Evolutionary conservation across 768 basidiomycete genomes (phyloP).

Genomic region (Lactarius vividus): DNA sequence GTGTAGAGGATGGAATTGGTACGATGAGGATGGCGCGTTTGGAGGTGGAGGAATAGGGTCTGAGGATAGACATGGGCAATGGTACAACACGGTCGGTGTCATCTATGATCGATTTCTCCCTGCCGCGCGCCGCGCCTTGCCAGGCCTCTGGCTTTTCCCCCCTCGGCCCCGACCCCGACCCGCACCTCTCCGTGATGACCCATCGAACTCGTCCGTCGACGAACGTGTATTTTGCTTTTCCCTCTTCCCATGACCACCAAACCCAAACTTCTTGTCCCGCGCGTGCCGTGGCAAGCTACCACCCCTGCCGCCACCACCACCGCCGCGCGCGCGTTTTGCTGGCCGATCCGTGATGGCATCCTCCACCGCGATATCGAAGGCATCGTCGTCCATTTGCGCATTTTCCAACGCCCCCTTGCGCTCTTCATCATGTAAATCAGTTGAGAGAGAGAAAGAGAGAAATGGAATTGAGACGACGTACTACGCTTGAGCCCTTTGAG

Average conservation of each 20-base stretch:
- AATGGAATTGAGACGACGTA: slow-evolving; percentile 38
- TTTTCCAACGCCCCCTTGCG: slow-evolving; percentile 79
- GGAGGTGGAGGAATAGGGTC: slow-evolving; percentile 68
- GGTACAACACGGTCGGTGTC: slow-evolving; percentile 54
- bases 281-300: slow-evolving; percentile 50
- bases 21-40: slow-evolving; percentile 70
- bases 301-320: slow-evolving; percentile 10
- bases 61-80: slow-evolving; percentile 69
- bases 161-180: slow-evolving; percentile 32
- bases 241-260: slow-evolving; percentile 64
- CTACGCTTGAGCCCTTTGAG: slow-evolving; percentile 89
- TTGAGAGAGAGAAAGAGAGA: slow-evolving; percentile 1
- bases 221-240: slow-evolving; percentile 81
- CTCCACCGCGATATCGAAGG: slow-evolving; percentile 88
- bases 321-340: slow-evolving; percentile 49
- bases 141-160: slow-evolving; percentile 45
- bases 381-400: slow-evolving; percentile 53
- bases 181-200: slow-evolving; percentile 36
- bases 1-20: slow-evolving; percentile 80
- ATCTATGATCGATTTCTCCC: slow-evolving; percentile 36
- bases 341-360: slow-evolving; percentile 80
- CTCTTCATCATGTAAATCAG: slow-evolving; percentile 47
- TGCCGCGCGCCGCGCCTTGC: slow-evolving; percentile 55
- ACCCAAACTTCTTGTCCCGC: slow-evolving; percentile 81
- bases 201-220: slow-evolving; percentile 71